phyloP scores from a whole-genome alignment of 345 rosid species.

The Populus pruinosa region DNA sequence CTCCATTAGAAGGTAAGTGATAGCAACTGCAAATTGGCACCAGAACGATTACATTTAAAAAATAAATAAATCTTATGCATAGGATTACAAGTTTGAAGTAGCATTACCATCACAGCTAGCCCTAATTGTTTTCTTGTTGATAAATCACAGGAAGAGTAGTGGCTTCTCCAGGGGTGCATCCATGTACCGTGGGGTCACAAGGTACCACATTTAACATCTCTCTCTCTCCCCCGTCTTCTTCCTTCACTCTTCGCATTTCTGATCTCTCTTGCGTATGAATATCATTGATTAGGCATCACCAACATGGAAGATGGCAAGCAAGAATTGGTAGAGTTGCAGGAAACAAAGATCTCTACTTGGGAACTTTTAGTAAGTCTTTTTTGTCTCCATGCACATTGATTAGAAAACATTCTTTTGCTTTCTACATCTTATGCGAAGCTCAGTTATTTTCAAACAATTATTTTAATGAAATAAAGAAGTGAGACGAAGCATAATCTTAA shows the following conservation, averaged over 20 bases:
- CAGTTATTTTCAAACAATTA: not conserved
- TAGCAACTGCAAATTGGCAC: not conserved
- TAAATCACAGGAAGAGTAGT: slow-evolving; percentile 76
- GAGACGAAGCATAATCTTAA: not conserved
- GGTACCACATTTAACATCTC: slow-evolving; percentile 30
- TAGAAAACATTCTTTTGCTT: not conserved
- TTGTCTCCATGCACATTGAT: not conserved
- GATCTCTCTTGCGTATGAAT: not conserved
- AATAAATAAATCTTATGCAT: not conserved
- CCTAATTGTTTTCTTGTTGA: not conserved
- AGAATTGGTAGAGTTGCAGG: slow-evolving; percentile 99
- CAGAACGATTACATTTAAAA: not conserved
- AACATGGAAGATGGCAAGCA: slow-evolving; percentile 99
- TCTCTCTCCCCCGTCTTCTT: not conserved
- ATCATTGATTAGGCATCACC: slow-evolving; percentile 69
- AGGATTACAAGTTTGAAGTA: not conserved
- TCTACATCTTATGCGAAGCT: not conserved
- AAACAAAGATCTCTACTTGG: slow-evolving; percentile 97
- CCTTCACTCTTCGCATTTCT: not conserved
- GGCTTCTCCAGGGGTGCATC: slow-evolving; percentile 99
- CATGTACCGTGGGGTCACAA: slow-evolving; percentile 98
- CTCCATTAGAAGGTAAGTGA: slow-evolving; percentile 72
- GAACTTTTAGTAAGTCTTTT: slow-evolving; percentile 81
- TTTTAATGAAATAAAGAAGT: not conserved
- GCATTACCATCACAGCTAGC: too few relatives aligned